A percentile compares a stretch with the other conserved stretches of the same genome.
Conservation (phyloP, 805 yeast genomes). For the Candida maesae region DNA sequence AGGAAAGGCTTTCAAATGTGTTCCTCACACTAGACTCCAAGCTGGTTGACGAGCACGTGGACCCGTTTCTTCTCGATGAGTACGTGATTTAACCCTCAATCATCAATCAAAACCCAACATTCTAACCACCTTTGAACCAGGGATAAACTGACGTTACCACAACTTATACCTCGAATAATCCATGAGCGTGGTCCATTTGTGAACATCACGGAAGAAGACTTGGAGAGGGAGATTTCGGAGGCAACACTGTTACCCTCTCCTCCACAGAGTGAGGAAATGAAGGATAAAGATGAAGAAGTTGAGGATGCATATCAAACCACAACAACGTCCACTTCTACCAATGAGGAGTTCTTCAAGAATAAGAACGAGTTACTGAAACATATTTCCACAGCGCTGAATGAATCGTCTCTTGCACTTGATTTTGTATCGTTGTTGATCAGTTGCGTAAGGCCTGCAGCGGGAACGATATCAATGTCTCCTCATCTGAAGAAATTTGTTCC, state of each 20-base stretch:
- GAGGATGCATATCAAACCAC: slow-evolving; percentile 16
- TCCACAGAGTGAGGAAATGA: slow-evolving; percentile 7
- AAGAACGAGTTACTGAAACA: slow-evolving; percentile 50
- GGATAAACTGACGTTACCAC: slow-evolving; percentile 42
- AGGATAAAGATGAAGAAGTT: slow-evolving; percentile 7
- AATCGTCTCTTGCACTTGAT: slow-evolving; percentile 83
- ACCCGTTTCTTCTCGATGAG: slow-evolving; percentile 25
- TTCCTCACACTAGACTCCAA: slow-evolving; percentile 23
- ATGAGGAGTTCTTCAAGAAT: slow-evolving; percentile 42
- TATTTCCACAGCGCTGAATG: slow-evolving; percentile 73
- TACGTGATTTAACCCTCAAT: not conserved
- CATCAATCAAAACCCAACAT: too few species aligned
- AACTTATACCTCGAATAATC: slow-evolving; percentile 56
- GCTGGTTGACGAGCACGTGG: slow-evolving; percentile 25
- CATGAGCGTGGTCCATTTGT: slow-evolving; percentile 55
- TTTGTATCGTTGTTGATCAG: slow-evolving; percentile 81
- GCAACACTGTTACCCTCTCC: slow-evolving; percentile 12
- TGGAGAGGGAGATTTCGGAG: slow-evolving; percentile 26
- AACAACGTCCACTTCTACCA: slow-evolving; percentile 31
- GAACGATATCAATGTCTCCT: slow-evolving; percentile 84
- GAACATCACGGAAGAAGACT: slow-evolving; percentile 49
- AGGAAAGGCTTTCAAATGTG: slow-evolving; percentile 15
- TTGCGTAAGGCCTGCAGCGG: slow-evolving; percentile 78
- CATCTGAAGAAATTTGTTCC: slow-evolving; percentile 71
- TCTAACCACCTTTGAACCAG: slow-evolving; percentile 5